Percentiles rank a stretch among this genome's conserved stretches.
Evolutionary conservation across 2,329 filamentous ascomycete species (phyloP).

Genomic region (Sporothrix phasma): DNA sequence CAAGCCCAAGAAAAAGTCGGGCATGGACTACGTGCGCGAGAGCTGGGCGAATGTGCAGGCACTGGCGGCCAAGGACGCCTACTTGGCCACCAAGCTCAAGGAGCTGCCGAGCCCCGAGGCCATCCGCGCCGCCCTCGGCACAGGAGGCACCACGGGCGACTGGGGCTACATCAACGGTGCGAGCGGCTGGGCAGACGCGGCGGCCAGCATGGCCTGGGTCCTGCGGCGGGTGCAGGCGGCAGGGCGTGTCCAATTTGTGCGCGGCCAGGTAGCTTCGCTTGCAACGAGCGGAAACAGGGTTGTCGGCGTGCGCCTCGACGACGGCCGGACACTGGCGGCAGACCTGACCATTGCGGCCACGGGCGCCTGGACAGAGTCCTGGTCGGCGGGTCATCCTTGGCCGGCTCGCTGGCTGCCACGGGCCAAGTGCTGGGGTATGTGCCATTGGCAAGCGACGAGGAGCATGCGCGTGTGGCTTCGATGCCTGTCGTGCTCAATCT

Average conservation of each 20-base stretch:
- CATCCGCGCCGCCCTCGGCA: constrained; percentile 37
- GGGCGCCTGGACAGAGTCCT: constrained; percentile 72
- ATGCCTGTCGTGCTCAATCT: constrained; percentile 68
- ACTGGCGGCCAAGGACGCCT: constrained; percentile 34
- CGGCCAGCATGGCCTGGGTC: constrained; percentile 57
- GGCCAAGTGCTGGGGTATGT: constrained; percentile 76
- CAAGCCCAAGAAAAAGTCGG: constrained; percentile 30
- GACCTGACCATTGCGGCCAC: constrained; percentile 72
- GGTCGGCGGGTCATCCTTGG: constrained; percentile 18
- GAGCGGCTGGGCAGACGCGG: constrained; percentile 75
- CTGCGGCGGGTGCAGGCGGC: constrained; percentile 43
- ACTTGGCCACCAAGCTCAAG: constrained; percentile 23
- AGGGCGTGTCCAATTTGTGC: constrained; percentile 46
- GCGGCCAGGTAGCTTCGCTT: constrained; percentile 38
- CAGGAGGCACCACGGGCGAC: constrained; percentile 44
- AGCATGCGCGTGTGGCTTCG: constrained; percentile 53
- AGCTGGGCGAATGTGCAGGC: constrained; percentile 52
- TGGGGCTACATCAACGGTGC: constrained; percentile 65
- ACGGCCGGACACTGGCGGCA: constrained; percentile 29
- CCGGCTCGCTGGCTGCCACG: constrained; percentile 66
- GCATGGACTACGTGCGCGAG: constrained; percentile 48
- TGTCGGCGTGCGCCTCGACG: constrained; percentile 43
- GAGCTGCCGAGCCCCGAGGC: constrained; percentile 36
- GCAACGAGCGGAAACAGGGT: constrained; percentile 24
- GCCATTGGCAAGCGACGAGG: constrained; percentile 53